A percentile compares a stretch with the other conserved stretches of the same genome.
Evolutionary conservation across 768 basidiomycete species (phyloP).

Genomic region (Russula lepida): DNA sequence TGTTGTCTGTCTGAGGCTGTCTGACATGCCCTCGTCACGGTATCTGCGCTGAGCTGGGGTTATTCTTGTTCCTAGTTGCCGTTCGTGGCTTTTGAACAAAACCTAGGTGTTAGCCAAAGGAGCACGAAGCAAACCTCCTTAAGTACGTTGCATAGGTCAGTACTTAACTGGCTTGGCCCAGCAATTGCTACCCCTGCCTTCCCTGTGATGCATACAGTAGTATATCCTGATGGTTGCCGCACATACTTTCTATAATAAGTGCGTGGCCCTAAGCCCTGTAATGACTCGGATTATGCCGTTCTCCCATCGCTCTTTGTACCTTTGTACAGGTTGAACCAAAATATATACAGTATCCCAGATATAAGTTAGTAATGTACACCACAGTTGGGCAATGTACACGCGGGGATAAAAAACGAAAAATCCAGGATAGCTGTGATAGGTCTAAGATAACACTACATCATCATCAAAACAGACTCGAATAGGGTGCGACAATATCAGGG

Average conservation of each 20-base stretch:
- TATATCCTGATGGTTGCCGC: too few relatives aligned
- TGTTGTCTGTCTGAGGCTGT: neutral
- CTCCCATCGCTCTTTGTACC: neutral
- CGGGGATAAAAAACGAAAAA: neutral
- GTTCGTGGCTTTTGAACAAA: neutral
- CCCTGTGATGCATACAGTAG: neutral
- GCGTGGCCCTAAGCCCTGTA: too few relatives aligned
- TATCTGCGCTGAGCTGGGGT: neutral
- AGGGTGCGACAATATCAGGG: neutral
- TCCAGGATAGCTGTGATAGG: neutral
- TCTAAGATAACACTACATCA: neutral
- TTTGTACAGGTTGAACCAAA: neutral
- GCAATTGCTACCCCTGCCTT: neutral
- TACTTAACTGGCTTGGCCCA: too few relatives aligned
- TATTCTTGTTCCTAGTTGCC: neutral
- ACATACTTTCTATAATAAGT: too few relatives aligned
- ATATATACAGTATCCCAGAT: too few relatives aligned
- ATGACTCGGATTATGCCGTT: neutral
- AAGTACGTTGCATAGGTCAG: neutral
- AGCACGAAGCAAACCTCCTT: neutral
- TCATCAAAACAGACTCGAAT: neutral
- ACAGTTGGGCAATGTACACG: neutral
- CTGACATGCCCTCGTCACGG: too few relatives aligned
- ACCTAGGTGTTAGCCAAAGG: neutral
- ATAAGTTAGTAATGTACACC: too few relatives aligned